These are phyloP conservation scores for Candida silvatica DNA, from an alignment of 805 yeast species.

Conservation along the genomic window DNA sequence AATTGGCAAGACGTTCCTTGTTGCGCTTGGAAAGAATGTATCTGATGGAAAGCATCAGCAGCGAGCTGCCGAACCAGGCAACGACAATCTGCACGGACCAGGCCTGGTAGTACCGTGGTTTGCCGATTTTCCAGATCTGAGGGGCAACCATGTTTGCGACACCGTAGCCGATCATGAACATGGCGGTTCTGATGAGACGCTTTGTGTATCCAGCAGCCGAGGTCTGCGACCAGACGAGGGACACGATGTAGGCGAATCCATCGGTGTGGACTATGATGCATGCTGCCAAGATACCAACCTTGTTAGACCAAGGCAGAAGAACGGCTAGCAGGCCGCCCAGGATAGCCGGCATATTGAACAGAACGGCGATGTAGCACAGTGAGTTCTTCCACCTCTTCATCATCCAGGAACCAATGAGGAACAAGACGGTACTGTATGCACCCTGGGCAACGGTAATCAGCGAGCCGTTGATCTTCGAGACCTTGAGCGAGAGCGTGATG, in stretches of 20 bases:
- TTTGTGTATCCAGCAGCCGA: constrained; percentile 43
- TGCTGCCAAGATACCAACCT: constrained; percentile 31
- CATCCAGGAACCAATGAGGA: constrained; percentile 11
- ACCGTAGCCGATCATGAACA: constrained; percentile 35
- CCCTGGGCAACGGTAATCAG: constrained; percentile 16
- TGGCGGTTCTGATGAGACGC: constrained; percentile 34
- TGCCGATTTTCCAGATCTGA: constrained; percentile 37
- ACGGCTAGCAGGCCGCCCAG: constrained; percentile 36
- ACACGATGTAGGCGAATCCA: constrained; percentile 11
- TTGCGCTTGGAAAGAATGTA: constrained; percentile 26
- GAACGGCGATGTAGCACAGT: constrained; percentile 23
- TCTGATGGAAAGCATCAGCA: constrained; percentile 31
- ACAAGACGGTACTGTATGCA: constrained; percentile 14
- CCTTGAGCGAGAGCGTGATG: constrained; percentile 10
- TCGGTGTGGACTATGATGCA: constrained; percentile 8
- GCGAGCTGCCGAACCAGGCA: constrained; percentile 36
- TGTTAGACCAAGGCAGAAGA: constrained; percentile 31
- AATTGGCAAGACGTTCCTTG: constrained; percentile 23
- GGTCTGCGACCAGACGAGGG: constrained; percentile 23
- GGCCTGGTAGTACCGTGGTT: constrained; percentile 37
- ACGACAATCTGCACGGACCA: constrained; percentile 44
- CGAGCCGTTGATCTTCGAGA: constrained; percentile 10
- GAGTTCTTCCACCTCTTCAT: constrained; percentile 9
- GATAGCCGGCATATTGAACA: constrained; percentile 34
- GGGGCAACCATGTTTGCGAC: constrained; percentile 44